Evolutionary conservation across 805 yeast species (phyloP).

Genomic region (Zygosaccharomyces siamensis): DNA sequence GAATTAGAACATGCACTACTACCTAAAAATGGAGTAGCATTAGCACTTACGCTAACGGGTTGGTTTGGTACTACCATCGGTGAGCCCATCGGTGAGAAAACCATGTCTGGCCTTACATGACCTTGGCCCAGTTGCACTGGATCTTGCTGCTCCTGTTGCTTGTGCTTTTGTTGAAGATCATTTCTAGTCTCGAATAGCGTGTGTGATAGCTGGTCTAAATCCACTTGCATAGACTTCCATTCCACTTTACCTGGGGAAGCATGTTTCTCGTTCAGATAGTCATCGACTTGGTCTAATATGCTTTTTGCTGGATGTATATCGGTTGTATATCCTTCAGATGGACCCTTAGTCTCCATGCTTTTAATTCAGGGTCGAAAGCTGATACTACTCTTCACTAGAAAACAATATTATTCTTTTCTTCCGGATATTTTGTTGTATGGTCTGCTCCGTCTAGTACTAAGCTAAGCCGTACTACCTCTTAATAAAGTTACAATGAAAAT

Average conservation of each 20-base stretch:
- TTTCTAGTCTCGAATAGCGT: slow-evolving; percentile 10
- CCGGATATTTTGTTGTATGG: too few relatives aligned
- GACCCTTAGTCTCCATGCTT: slow-evolving; percentile 1
- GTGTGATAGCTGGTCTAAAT: slow-evolving; percentile 17
- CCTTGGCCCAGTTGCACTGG: neutral
- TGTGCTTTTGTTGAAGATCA: neutral
- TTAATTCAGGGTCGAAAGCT: neutral
- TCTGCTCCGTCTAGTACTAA: too few relatives aligned
- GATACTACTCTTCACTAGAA: neutral
- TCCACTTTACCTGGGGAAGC: slow-evolving; percentile 4
- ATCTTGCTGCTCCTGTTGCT: neutral
- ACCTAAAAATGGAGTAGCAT: slow-evolving; percentile 21
- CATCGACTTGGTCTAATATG: slow-evolving; percentile 32
- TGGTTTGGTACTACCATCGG: slow-evolving; percentile 55
- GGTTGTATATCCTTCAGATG: neutral
- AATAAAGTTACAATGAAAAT: too few relatives aligned
- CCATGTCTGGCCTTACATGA: slow-evolving; percentile 49
- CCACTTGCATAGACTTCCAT: slow-evolving; percentile 16
- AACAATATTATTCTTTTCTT: too few relatives aligned
- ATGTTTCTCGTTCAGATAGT: slow-evolving; percentile 10
- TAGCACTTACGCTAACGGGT: slow-evolving; percentile 10
- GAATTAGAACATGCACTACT: slow-evolving; percentile 6
- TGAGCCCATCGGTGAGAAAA: slow-evolving; percentile 71
- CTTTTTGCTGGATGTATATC: slow-evolving; percentile 20
- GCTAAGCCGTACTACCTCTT: too few relatives aligned